Conservation (phyloP, 2,329 filamentous ascomycete species). For the Penicillium sp. region DNA sequence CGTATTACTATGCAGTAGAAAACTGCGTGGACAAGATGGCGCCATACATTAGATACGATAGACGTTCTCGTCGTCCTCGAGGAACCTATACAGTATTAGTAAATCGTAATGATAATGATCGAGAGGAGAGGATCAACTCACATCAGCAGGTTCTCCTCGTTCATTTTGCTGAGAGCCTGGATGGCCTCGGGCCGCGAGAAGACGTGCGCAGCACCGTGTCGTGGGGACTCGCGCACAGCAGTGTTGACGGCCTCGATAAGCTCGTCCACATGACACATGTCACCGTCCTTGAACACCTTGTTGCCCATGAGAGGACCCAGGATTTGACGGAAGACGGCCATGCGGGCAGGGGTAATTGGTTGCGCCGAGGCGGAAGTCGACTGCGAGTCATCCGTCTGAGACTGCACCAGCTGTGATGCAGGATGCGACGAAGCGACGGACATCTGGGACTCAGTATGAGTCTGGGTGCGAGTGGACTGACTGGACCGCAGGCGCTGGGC, state of each 20-base stretch:
- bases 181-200: slow-evolving; percentile 76
- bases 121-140: slow-evolving; percentile 54
- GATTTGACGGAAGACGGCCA: slow-evolving; percentile 75
- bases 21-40: neutral
- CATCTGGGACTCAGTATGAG: slow-evolving; percentile 56
- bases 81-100: slow-evolving; percentile 41
- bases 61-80: slow-evolving; percentile 62
- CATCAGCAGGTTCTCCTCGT: slow-evolving; percentile 89
- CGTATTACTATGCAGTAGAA: neutral
- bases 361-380: slow-evolving; percentile 47
- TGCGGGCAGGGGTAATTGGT: slow-evolving; percentile 58
- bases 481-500: slow-evolving; percentile 45
- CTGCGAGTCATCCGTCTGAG: slow-evolving; percentile 48
- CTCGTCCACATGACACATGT: slow-evolving; percentile 74
- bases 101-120: slow-evolving; percentile 39
- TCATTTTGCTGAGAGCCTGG: slow-evolving; percentile 77
- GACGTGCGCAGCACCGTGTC: slow-evolving; percentile 54
- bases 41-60: slow-evolving; percentile 64
- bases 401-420: slow-evolving; percentile 68
- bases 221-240: slow-evolving; percentile 56
- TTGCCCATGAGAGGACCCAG: slow-evolving; percentile 83
- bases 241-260: slow-evolving; percentile 80
- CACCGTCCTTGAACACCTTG: slow-evolving; percentile 76
- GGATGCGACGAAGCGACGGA: slow-evolving; percentile 81
- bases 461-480: slow-evolving; percentile 45